Base-by-base conservation (phyloP, 129 eudicot genomes). In the Pittosporum tobira region DNA sequence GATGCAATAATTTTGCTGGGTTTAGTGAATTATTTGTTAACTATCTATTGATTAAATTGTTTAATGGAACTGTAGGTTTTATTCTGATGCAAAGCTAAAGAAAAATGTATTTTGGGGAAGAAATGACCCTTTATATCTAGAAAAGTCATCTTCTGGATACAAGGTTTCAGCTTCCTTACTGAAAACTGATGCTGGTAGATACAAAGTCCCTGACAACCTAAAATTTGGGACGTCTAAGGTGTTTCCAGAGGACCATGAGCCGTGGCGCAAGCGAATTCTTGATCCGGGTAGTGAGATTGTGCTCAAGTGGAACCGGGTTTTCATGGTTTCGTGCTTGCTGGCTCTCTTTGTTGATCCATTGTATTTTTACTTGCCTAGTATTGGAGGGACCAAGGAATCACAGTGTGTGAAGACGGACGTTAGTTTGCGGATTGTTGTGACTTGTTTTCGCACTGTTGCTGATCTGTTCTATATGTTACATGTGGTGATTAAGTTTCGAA, bases 261-360 rank as follows among this genome's bases (percentile, higher is more conserved):
- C 85, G 2, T 81, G 96, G 91, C 74, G 79, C 58, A 81, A 73
- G 66, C 78, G 76, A 55, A 93, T 93, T 59, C 90, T 93, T 56
- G 99, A 93, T 69, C 99, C 99, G 36, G 99, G 96, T 52, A 84
- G 99, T 75, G 94, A 84, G 42, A 81, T 93, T 37, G 87, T 93
- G 71, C 64, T 87, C 42, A 59, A 84, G 16, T 93, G 99, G 99
- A 93, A 93, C 75, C 70, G 87, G 49, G 51, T 84, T 43, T 93
- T 93, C 65, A 93, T 93, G 25, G 71, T 93, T 1, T 74, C 99
- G 7, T 83, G 99, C 66, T 75, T 93, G 61, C 28, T 87, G 51
- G 99, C 99, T 1, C 79, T 93, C 34, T 93, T 87, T 69, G 63
- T 93, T 20, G 99, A 93, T 60, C 99, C 99, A 8, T 51, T 87